A percentile compares a stretch with the other conserved stretches of the same genome.
Conservation (phyloP, 2,329 filamentous ascomycete species). For the Fonsecaea pedrosoi region DNA sequence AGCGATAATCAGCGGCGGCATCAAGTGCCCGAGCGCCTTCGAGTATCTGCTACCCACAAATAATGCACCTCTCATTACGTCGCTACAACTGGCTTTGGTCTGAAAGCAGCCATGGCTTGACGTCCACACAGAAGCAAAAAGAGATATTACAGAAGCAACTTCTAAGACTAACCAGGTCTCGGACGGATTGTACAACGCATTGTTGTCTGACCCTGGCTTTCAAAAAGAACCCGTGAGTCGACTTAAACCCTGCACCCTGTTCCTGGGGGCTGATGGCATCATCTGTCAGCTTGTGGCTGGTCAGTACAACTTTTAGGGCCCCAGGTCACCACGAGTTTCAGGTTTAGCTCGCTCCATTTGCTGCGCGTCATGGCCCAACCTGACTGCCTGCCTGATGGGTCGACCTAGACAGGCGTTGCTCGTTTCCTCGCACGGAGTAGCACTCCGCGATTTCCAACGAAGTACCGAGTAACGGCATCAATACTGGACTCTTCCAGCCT, state of each 20-base stretch:
- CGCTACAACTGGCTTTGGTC: background rate
- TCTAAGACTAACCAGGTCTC: conserved; percentile 17
- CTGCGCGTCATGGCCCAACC: conserved; percentile 33
- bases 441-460: background rate
- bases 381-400: background rate
- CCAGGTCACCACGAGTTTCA: conserved; percentile 26
- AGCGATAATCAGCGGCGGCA: conserved; percentile 17
- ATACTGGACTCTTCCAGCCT: background rate
- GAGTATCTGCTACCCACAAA: background rate
- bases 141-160: background rate
- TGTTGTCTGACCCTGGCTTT: conserved; percentile 9
- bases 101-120: background rate
- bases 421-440: background rate
- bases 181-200: conserved; percentile 7
- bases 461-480: background rate
- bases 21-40: background rate
- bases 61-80: background rate
- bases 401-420: background rate
- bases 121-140: background rate
- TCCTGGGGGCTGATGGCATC: conserved; percentile 22
- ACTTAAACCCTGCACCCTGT: conserved; percentile 4
- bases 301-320: conserved; percentile 22
- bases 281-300: conserved; percentile 34
- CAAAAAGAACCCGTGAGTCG: conserved; percentile 7
- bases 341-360: conserved; percentile 20